These are phyloP conservation scores for Gymnopus androsaceus DNA, from an alignment of 1,284 basidiomycete genomes.

Conservation along the genomic window DNA sequence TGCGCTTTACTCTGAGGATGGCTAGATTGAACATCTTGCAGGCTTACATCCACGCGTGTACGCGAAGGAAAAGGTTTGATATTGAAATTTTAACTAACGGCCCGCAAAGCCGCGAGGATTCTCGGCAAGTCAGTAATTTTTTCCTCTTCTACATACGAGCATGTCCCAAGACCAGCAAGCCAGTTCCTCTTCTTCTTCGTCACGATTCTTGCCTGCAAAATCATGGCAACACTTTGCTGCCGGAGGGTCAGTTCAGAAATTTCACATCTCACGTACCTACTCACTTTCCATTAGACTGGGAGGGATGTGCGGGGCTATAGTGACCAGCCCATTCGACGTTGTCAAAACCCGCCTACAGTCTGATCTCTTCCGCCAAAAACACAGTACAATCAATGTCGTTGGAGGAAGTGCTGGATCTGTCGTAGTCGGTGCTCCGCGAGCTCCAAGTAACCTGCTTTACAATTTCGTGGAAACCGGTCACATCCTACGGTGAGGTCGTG, in stretches of 20 bases:
- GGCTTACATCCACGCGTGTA: background rate
- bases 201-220: constrained; percentile 54
- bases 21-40: constrained; percentile 25
- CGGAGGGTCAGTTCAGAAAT: constrained; percentile 69
- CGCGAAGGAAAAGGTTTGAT: background rate
- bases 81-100: constrained; percentile 20
- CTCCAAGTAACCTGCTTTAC: constrained; percentile 67
- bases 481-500: constrained; percentile 69
- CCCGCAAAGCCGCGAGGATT: no score
- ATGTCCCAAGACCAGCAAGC: constrained; percentile 12
- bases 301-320: constrained; percentile 96
- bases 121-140: background rate
- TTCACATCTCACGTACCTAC: constrained; percentile 5
- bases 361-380: constrained; percentile 76
- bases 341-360: constrained; percentile 98
- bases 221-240: constrained; percentile 86
- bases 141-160: background rate
- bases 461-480: constrained; percentile 95
- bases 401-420: constrained; percentile 46
- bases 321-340: constrained; percentile 97
- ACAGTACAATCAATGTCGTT: constrained; percentile 43
- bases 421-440: constrained; percentile 42
- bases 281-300: constrained; percentile 63
- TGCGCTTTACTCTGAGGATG: constrained; percentile 30
- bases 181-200: constrained; percentile 12